Evolutionary conservation across 1,284 basidiomycete species (phyloP), one percentile per base, ranked within the genome.

Genomic region (Tilletia indica): DNA sequence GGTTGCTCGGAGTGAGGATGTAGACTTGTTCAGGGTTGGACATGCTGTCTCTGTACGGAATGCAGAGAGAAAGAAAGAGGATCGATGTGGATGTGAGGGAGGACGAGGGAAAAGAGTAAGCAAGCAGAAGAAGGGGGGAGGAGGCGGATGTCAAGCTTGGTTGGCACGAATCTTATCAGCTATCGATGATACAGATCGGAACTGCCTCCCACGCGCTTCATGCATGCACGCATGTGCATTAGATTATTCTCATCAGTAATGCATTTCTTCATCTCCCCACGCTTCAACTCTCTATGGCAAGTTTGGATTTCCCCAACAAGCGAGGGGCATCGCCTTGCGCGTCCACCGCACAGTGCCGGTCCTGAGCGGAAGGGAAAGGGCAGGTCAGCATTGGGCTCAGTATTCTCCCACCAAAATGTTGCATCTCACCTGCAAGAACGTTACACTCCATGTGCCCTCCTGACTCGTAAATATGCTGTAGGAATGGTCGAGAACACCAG

Each of bases 271-370:
- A 45, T 45, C 42, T 45, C 14, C 14, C 42, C 42, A 9, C 14
- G 4, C 31, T 3, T 14, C 36, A 9, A 9, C n/a, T 42, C 34
- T 64, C 61, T 19, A 64, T 64, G 4, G 61, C 61, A 34, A 64
- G 38, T 38, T 64, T 64, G 34, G 61, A 34, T 21, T 64, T 64
- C 31, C 61, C 61, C 61, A 64, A 39, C 61, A 64, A 39, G 61
- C 61, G 61, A 25, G 61, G 61, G 4, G 61, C 31, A 34, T 64
- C 61, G 61, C 61, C 61, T 38, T 64, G 61, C 34, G 61, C 61
- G 21, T 64, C 61, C 8, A 64, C 61, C 19, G 61, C 61, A 64
- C 61, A 64, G 61, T 64, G 61, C 5, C 61, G 61, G 36, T 64
- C 61, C 36, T 54, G 51, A 31, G 25, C 25, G 51, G 51, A 54